Evolutionary conservation across 257 asterid species (phyloP), one percentile per base, ranked within the genome.

Genomic region (Forsythia viridissima): DNA sequence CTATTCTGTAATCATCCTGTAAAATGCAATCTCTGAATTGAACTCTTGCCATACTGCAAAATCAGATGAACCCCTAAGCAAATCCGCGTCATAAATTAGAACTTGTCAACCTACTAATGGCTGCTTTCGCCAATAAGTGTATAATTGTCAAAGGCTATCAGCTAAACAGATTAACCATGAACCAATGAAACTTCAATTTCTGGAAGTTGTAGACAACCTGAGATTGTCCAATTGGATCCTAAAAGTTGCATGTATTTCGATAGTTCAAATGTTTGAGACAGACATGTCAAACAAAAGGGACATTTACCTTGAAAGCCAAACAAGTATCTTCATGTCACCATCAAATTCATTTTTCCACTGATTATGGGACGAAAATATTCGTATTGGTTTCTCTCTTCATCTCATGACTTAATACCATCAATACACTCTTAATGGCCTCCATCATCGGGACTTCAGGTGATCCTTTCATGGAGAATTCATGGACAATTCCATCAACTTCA

Each of bases 391-490:
- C 85, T 12, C 77, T 84, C 85, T 80, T 91, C 89, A 93, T 82
- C 82, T 88, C 90, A 36, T 51, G 43, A 80, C 81, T 82, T 71
- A 90, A 86, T 41, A 82, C 69, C 76, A 78, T 72, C 82, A 90
- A 57, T 4, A 87, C 75, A 76, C 77, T 40, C 68, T 65, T 77
- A 37, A 90, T 74, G 55, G 81, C 88, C 66, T 63, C 83, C 80
- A 89, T 77, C 30, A 82, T 30, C n/a, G 38, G 86, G 78, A 82
- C 79, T 79, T 82, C 88, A 39, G 86, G 73, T 3, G 93, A 86
- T 79, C 96, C 96, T 68, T 83, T 88, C 72, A 90, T 87, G 3
- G 93, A 91, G 70, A 93, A 91, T 70, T 91, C 96, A 41, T 80
- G 70, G 44, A 91, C 86, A 82, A 78, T 67, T 12, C 96, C 97